Evolutionary conservation across 768 basidiomycete genomes (phyloP).

Genomic region (Tulasnella sp.): DNA sequence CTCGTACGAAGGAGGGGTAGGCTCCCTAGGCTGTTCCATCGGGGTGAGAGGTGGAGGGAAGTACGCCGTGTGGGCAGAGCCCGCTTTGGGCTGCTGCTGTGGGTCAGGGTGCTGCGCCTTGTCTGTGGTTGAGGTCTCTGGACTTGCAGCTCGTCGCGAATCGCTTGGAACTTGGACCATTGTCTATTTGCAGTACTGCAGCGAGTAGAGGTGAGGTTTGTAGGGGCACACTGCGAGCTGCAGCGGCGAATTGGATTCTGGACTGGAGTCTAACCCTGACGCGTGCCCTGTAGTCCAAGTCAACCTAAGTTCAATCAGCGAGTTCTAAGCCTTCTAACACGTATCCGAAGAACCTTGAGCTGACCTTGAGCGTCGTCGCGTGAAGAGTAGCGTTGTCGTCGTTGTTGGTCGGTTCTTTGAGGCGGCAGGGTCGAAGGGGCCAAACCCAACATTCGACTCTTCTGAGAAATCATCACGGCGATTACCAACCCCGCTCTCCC

Average conservation of each 20-base stretch:
- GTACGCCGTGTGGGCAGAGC: background rate
- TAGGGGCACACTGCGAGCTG: background rate
- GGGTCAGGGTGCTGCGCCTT: background rate
- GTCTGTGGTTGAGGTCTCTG: background rate
- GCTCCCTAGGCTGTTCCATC: background rate
- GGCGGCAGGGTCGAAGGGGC: background rate
- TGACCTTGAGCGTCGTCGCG: background rate
- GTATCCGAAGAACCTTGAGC: background rate
- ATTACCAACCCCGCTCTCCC: background rate
- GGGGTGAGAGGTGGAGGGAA: background rate
- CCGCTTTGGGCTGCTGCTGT: background rate
- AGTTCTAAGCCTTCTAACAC: background rate
- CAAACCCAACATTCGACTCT: background rate
- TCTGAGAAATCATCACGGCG: background rate
- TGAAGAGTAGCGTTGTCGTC: background rate
- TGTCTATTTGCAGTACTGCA: background rate
- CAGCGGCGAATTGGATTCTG: background rate
- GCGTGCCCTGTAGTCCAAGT: background rate
- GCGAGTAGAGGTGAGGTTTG: background rate
- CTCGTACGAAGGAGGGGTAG: conserved; percentile 5
- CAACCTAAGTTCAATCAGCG: background rate
- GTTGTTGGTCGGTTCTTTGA: background rate
- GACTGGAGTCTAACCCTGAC: background rate
- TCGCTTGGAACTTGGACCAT: background rate
- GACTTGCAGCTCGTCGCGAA: background rate